Conservation (phyloP, 2,329 filamentous ascomycete species). For the Stemphylium beticola region DNA sequence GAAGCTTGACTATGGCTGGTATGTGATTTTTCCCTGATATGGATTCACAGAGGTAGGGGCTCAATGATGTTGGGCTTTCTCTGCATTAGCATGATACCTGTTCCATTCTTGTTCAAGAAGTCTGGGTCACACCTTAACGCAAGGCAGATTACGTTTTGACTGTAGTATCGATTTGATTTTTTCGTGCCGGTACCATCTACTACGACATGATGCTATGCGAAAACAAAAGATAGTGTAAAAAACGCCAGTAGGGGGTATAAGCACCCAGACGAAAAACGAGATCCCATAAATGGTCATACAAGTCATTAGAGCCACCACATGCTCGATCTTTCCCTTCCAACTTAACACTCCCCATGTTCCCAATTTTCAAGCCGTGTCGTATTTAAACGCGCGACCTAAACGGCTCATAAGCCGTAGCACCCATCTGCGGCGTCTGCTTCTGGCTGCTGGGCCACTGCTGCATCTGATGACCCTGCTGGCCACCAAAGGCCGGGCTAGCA, state of each 20-base stretch:
- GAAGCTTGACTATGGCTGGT: no score
- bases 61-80: no score
- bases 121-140: no score
- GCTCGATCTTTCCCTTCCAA: background rate
- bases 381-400: slow-evolving; percentile 44
- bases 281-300: slow-evolving; percentile 15
- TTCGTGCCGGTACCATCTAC: no score
- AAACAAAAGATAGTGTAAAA: background rate
- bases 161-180: no score
- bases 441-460: slow-evolving; percentile 22
- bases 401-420: slow-evolving; percentile 51
- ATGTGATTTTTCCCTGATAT: no score
- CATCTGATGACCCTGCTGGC: slow-evolving; percentile 35
- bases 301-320: slow-evolving; percentile 8
- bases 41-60: no score
- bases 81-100: no score
- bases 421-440: slow-evolving; percentile 30
- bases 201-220: background rate
- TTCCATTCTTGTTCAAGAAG: no score
- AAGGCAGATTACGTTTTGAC: no score
- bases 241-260: background rate
- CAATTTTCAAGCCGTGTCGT: background rate
- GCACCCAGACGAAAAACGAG: background rate
- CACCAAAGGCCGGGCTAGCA: slow-evolving; percentile 49
- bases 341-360: background rate